A percentile compares a stretch with the other conserved stretches of the same genome.
Evolutionary conservation across 2,329 filamentous ascomycete genomes (phyloP).

Genomic region (Colletotrichum limetticola): DNA sequence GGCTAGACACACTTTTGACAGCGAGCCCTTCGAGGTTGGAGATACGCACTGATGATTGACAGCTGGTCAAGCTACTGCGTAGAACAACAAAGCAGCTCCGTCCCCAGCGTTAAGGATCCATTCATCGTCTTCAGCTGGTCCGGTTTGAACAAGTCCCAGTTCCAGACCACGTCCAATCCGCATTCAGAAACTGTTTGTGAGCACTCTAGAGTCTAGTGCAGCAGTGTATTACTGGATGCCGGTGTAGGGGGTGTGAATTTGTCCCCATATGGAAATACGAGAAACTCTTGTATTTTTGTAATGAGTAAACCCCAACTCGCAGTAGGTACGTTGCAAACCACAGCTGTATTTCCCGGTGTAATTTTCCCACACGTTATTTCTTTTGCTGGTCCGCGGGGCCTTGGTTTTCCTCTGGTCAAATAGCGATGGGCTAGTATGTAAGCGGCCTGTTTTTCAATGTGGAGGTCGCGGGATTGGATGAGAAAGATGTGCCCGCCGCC

Average conservation of each 20-base stretch:
- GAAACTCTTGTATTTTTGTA: not conserved
- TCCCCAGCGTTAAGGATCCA: not conserved
- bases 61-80: not conserved
- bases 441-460: not conserved
- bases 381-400: not conserved
- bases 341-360: not conserved
- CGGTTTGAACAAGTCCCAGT: not conserved
- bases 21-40: too few species aligned
- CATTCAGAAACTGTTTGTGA: not conserved
- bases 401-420: not conserved
- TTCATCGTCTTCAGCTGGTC: not conserved
- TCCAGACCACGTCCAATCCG: not conserved
- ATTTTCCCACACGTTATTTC: not conserved
- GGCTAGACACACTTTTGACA: not conserved
- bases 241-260: not conserved
- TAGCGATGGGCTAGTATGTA: conserved; percentile 12
- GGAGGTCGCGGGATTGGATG: not conserved
- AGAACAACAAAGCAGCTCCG: conserved; percentile 18
- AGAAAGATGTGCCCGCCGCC: not conserved
- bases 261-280: conserved; percentile 2
- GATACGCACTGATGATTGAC: conserved; percentile 8
- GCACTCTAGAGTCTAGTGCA: too few species aligned
- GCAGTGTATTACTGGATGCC: not conserved
- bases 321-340: not conserved
- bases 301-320: not conserved